phyloP scores from a whole-genome alignment of 2,329 filamentous ascomycete species.

The Madurella fahalii region DNA sequence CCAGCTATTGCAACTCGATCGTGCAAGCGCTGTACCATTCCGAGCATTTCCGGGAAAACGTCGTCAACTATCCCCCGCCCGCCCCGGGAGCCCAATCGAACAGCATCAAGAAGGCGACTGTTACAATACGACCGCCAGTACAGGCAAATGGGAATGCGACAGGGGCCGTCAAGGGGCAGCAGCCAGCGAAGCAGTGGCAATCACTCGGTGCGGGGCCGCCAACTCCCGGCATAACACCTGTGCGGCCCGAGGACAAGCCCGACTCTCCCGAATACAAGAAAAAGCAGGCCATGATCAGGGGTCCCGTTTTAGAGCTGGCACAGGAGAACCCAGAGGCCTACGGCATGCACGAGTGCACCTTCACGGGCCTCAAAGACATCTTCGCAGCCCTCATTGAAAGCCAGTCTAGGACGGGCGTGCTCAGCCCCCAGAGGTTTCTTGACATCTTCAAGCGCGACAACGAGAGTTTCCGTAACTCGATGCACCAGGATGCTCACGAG shows the following conservation, averaged over 20 bases:
- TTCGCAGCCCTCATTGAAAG: conserved; percentile 86
- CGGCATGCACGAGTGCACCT: conserved; percentile 91
- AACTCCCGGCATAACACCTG: conserved; percentile 49
- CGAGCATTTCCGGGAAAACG: conserved; percentile 85
- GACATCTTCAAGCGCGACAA: conserved; percentile 93
- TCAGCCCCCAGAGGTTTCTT: conserved; percentile 88
- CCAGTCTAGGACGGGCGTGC: conserved; percentile 76
- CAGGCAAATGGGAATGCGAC: conserved; percentile 45
- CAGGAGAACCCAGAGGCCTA: conserved; percentile 76
- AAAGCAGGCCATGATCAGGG: conserved; percentile 84
- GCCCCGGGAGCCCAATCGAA: conserved; percentile 65
- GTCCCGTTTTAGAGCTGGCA: conserved; percentile 80
- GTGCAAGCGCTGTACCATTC: conserved; percentile 97
- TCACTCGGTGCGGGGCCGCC: conserved; percentile 52
- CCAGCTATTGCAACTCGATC: conserved; percentile 96
- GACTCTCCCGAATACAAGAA: conserved; percentile 98
- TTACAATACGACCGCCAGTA: conserved; percentile 57
- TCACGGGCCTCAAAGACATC: conserved; percentile 92
- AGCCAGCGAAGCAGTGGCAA: conserved; percentile 52
- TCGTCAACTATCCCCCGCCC: conserved; percentile 81
- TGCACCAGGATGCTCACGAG: conserved; percentile 98
- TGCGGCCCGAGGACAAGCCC: conserved; percentile 82
- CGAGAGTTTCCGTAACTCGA: conserved; percentile 93
- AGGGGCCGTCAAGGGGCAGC: conserved; percentile 41
- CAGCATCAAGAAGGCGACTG: conserved; percentile 49